Evolutionary conservation across 139 green algal genomes (phyloP).

Genomic region (Choricystis sp.): DNA sequence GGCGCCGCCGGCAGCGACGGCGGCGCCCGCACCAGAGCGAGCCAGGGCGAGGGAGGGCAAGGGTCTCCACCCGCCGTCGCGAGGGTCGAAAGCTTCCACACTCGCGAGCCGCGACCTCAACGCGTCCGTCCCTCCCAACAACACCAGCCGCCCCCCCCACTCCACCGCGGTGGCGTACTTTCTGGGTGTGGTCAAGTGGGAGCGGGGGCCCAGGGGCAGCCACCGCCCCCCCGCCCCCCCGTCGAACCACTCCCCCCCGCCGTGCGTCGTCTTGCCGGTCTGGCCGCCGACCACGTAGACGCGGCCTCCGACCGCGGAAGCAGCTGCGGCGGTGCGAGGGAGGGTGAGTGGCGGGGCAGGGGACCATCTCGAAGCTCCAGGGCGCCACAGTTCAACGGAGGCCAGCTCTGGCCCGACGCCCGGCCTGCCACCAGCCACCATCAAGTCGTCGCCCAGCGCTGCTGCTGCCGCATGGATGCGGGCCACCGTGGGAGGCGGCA

Average conservation of each 20-base stretch:
- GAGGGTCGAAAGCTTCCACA: slow-evolving; percentile 43
- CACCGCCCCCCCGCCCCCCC: slow-evolving; percentile 14
- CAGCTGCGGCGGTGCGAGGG: slow-evolving; percentile 15
- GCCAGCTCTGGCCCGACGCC: neutral
- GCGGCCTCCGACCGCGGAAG: slow-evolving; percentile 3
- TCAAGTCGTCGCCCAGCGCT: neutral
- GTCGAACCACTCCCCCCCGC: slow-evolving; percentile 22
- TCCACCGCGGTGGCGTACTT: slow-evolving; percentile 38
- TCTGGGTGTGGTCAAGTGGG: slow-evolving; percentile 6
- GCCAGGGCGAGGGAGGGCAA: slow-evolving; percentile 24
- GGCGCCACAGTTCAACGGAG: neutral
- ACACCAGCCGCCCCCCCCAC: slow-evolving; percentile 29
- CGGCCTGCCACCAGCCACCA: neutral
- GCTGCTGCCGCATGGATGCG: neutral
- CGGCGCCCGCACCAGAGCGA: slow-evolving; percentile 20
- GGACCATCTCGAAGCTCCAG: neutral
- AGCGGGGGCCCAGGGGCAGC: slow-evolving; percentile 12
- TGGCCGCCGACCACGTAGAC: slow-evolving; percentile 48
- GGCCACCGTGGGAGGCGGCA: neutral
- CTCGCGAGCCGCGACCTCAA: slow-evolving; percentile 14
- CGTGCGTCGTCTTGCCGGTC: slow-evolving; percentile 20
- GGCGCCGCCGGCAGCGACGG: slow-evolving; percentile 2
- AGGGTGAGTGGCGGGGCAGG: slow-evolving; percentile 9
- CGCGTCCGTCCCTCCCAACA: slow-evolving; percentile 38
- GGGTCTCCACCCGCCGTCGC: slow-evolving; percentile 34